Evolutionary conservation across 2,329 filamentous ascomycete species (phyloP).

Genomic region (Salinomyces thailandicus): DNA sequence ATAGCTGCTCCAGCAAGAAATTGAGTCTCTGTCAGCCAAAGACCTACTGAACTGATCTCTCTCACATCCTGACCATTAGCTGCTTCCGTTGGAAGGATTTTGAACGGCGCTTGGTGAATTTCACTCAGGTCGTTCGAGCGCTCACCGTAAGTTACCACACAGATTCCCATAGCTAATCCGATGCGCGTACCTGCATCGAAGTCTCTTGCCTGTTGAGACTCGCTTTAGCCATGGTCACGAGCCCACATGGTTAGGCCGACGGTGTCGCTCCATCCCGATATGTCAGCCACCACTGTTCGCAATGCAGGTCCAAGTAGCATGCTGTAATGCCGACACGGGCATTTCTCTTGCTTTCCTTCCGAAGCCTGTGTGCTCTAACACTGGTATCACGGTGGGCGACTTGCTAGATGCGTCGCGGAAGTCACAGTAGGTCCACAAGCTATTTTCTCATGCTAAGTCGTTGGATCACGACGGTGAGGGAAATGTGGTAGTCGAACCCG

Average conservation of each 20-base stretch:
- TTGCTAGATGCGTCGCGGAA: conserved; percentile 5
- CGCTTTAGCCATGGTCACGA: too few relatives aligned
- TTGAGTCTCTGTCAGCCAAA: background rate
- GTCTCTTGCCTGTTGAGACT: too few relatives aligned
- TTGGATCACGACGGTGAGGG: conserved; percentile 2
- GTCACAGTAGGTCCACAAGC: conserved; percentile 3
- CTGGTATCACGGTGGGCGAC: conserved; percentile 9
- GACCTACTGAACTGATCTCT: too few relatives aligned
- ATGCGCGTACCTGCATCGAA: too few relatives aligned
- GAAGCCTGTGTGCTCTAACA: conserved; percentile 1
- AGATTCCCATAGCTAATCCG: too few relatives aligned
- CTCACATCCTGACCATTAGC: too few relatives aligned
- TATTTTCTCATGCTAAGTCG: conserved; percentile 4
- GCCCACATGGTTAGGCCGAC: background rate
- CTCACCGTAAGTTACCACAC: background rate
- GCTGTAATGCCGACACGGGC: background rate
- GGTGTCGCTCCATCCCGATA: conserved; percentile 4
- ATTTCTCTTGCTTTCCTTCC: background rate
- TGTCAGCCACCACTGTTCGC: conserved; percentile 10
- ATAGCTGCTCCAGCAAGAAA: background rate
- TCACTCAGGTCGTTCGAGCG: background rate
- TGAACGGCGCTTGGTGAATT: too few relatives aligned
- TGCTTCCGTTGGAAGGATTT: too few relatives aligned
- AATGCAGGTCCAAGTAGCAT: background rate
- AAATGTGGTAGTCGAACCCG: background rate